These are phyloP conservation scores for Rosa chinensis DNA, from an alignment of 306 rosid species.

Conservation along the genomic window DNA sequence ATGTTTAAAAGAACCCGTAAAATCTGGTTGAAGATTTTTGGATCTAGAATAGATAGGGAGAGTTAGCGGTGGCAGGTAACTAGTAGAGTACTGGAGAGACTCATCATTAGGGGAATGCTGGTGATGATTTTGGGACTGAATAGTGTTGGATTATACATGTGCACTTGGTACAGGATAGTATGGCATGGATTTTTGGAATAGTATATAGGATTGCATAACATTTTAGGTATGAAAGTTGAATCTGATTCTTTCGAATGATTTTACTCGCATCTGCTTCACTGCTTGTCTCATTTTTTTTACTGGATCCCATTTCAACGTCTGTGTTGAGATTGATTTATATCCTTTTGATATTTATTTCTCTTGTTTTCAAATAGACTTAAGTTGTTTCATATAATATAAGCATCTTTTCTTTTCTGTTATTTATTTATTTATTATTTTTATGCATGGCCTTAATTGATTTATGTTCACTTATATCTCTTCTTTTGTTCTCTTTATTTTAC, in stretches of 20 bases:
- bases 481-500: not conserved
- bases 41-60: not conserved
- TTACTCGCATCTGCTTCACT: not conserved
- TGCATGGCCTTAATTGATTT: not conserved
- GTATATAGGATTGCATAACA: not conserved
- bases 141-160: not conserved
- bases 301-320: not conserved
- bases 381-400: slow-evolving; percentile 1
- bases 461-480: not conserved
- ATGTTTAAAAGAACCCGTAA: not conserved
- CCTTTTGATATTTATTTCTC: not conserved
- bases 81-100: not conserved
- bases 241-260: not conserved
- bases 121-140: not conserved
- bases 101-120: not conserved
- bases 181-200: not conserved
- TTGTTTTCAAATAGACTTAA: not conserved
- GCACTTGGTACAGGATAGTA: not conserved
- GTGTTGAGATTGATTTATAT: not conserved
- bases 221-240: not conserved
- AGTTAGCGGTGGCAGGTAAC: not conserved
- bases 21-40: not conserved
- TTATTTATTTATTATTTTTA: not conserved
- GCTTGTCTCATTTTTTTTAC: not conserved
- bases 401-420: not conserved